These are phyloP conservation scores for Yamadazyma siamensis DNA, from an alignment of 1,139 yeast genomes.

Conservation along the genomic window DNA sequence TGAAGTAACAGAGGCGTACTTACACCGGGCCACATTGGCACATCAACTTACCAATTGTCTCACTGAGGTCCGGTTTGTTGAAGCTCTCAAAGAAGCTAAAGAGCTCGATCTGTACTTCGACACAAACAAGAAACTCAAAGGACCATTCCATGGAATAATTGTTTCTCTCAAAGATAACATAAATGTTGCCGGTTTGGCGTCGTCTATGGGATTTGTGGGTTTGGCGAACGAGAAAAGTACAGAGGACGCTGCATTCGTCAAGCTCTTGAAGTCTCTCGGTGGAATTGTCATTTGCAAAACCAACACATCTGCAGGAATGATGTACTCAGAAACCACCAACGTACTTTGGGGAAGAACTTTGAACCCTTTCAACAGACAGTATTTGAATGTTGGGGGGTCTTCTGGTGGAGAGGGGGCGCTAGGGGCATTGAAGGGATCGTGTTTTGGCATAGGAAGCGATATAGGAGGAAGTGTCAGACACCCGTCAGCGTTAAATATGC, in stretches of 20 bases:
- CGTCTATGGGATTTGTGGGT: conserved; percentile 56
- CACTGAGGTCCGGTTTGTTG: conserved; percentile 26
- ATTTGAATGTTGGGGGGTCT: conserved; percentile 23
- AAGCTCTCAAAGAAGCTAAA: conserved; percentile 30
- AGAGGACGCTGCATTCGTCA: conserved; percentile 49
- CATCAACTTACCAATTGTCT: conserved; percentile 34
- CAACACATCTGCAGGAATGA: conserved; percentile 29
- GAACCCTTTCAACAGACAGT: conserved; percentile 21
- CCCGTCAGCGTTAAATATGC: conserved; percentile 54
- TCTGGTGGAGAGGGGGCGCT: conserved; percentile 27
- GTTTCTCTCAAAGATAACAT: conserved; percentile 72
- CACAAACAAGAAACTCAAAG: conserved; percentile 53
- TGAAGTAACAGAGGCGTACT: conserved; percentile 46
- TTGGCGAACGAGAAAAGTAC: conserved; percentile 38
- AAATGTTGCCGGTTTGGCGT: conserved; percentile 47
- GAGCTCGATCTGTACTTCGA: conserved; percentile 35
- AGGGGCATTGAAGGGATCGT: conserved; percentile 16
- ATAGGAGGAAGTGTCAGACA: conserved; percentile 62
- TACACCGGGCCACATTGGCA: conserved; percentile 41
- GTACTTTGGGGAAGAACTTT: conserved; percentile 18
- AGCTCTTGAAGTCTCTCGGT: conserved; percentile 55
- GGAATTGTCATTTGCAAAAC: conserved; percentile 54
- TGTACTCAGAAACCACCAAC: conserved; percentile 11
- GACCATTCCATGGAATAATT: conserved; percentile 79
- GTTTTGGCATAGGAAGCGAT: conserved; percentile 51